Conservation (phyloP, 768 basidiomycete species). For the Clitopilus passeckerianus region DNA sequence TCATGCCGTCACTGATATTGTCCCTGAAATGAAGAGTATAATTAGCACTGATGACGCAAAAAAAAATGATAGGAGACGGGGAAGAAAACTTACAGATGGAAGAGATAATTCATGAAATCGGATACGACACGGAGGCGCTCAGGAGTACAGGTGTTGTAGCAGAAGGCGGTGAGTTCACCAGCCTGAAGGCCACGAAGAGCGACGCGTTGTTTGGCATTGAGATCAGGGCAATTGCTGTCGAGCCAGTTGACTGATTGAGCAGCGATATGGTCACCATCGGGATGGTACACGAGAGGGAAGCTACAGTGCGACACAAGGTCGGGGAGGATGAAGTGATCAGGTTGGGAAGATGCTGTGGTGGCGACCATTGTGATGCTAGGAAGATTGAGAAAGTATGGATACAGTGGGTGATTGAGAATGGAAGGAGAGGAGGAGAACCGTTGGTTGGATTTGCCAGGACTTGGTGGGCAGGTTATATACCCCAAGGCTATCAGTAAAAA, state of each 20-base stretch:
- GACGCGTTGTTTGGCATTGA: conserved; percentile 36
- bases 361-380: not conserved
- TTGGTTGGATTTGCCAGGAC: not conserved
- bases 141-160: conserved; percentile 52
- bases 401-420: not conserved
- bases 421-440: not conserved
- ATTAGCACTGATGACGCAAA: not conserved
- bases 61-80: not conserved
- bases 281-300: conserved; percentile 39
- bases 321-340: conserved; percentile 39
- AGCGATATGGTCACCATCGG: conserved; percentile 40
- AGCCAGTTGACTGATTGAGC: conserved; percentile 46
- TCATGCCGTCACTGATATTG: conserved; percentile 78
- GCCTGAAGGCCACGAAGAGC: conserved; percentile 58
- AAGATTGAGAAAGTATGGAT: not conserved
- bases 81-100: conserved; percentile 38
- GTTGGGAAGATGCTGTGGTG: not conserved
- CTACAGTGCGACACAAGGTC: conserved; percentile 50
- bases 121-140: conserved; percentile 59
- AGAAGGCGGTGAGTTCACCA: conserved; percentile 61
- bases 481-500: not conserved
- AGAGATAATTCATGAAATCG: conserved; percentile 64
- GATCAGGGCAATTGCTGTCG: conserved; percentile 38
- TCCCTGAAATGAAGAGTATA: conserved; percentile 33
- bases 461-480: not conserved